Evolutionary conservation across 2,329 filamentous ascomycete genomes (phyloP), one percentile per base, ranked within the genome.

Genomic region (Epichloe gansuensis): DNA sequence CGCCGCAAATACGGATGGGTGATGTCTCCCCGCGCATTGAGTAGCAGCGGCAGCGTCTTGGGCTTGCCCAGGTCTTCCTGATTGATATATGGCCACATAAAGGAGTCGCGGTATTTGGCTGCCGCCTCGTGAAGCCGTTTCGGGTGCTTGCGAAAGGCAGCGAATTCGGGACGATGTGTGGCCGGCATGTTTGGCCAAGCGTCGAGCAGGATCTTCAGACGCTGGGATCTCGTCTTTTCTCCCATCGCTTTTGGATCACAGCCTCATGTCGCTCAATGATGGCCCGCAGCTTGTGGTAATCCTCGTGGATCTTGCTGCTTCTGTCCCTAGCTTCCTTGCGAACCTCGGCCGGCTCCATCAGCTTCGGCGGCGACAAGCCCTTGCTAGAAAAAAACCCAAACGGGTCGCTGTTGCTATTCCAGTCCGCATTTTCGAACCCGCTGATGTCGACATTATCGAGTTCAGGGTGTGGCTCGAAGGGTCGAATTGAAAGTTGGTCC

Each of bases 81-180:
- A 56, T 83, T 83, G 60, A 83, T 73, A 46, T 75, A 68, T 0
- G 79, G 79, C 69, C 72, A 80, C 43, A 77, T 61, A 54, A 65
- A 78, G 8, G 63, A 51, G 5, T 71, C 67, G 7, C 53, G 57
- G n/a, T 64, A 59, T 25, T 58, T 55, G 11, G 59, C 60, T 3
- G 59, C 58, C 1, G 34, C 3, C 3, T 52, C 28, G 5, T 57
- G 54, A 35, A 63, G 25, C 12, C 59, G 17, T 2, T 43, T 12
- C 3, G 54, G 37, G 13, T 64, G 56, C 37, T 57, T 62, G n/a
- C 58, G 60, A 25, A 67, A 65, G 13, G 65, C 67, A 4, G 60
- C 60, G 25, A 78, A 75, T 53, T 82, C 78, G 0, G 78, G 77
- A 0, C 75, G 74, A 60, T 82, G 78, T 0, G 50, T 57, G 0